phyloP scores from a whole-genome alignment of 1,284 basidiomycete genomes.

The Sutorius eximius region DNA sequence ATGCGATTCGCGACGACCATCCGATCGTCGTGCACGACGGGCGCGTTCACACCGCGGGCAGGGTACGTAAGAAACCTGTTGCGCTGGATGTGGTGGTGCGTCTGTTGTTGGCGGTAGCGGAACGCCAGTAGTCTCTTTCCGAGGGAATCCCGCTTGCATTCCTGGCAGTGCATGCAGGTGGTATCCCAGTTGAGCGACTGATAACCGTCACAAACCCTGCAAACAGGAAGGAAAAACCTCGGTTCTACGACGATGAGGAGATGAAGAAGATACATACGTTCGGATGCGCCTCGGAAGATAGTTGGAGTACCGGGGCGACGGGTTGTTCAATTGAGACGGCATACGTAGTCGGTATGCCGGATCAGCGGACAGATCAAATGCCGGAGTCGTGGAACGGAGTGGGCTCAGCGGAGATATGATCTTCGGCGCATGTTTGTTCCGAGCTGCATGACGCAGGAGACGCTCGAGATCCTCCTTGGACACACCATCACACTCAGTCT shows the following conservation, averaged over 20 bases:
- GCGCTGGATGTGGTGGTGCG: slow-evolving; percentile 8
- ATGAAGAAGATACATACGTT: slow-evolving; percentile 23
- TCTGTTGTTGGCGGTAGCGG: slow-evolving; percentile 18
- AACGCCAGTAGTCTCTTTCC: slow-evolving; percentile 25
- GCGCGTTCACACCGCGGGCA: not conserved
- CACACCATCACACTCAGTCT: not conserved
- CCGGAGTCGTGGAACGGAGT: slow-evolving; percentile 20
- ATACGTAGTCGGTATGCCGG: slow-evolving; percentile 20
- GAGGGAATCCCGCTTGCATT: slow-evolving; percentile 30
- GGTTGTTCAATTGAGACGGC: slow-evolving; percentile 21
- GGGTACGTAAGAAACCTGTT: not conserved
- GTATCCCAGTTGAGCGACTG: slow-evolving; percentile 21
- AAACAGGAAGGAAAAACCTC: not conserved
- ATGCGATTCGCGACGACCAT: slow-evolving; percentile 8
- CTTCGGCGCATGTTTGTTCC: slow-evolving; percentile 31
- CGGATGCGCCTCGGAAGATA: slow-evolving; percentile 19
- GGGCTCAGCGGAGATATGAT: slow-evolving; percentile 34
- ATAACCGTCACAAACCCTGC: slow-evolving; percentile 25
- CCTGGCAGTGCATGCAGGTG: slow-evolving; percentile 29
- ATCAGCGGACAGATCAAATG: slow-evolving; percentile 17
- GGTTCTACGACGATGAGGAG: not conserved
- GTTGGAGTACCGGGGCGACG: slow-evolving; percentile 25
- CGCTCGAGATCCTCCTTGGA: slow-evolving; percentile 26
- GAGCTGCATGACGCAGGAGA: slow-evolving; percentile 24
- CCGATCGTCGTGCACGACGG: slow-evolving; percentile 7